Percentiles rank a stretch among this genome's conserved stretches.
Evolutionary conservation across 805 yeast genomes (phyloP).

Genomic region (Candida insectalens): DNA sequence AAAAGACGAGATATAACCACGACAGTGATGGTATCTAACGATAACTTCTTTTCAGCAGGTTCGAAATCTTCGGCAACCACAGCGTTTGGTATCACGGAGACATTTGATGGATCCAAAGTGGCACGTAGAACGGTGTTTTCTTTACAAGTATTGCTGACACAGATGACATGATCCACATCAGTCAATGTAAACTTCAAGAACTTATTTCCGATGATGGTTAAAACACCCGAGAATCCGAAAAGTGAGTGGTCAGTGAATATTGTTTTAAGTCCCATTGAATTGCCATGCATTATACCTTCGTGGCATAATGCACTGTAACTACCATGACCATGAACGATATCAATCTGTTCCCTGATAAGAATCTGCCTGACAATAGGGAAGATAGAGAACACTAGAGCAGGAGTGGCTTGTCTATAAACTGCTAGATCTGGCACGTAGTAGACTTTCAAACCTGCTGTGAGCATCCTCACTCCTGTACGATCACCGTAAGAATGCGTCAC

Average conservation of each 20-base stretch:
- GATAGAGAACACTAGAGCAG: constrained; percentile 82
- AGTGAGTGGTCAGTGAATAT: constrained; percentile 94
- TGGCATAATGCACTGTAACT: constrained; percentile 79
- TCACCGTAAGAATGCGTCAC: constrained; percentile 85
- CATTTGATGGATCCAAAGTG: constrained; percentile 62
- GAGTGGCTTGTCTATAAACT: constrained; percentile 73
- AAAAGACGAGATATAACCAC: constrained; percentile 87
- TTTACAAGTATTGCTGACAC: constrained; percentile 93
- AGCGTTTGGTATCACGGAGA: constrained; percentile 94
- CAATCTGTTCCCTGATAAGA: constrained; percentile 73
- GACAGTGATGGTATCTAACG: constrained; percentile 50
- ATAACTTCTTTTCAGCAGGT: constrained; percentile 30
- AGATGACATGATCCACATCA: constrained; percentile 87
- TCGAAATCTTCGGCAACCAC: constrained; percentile 74
- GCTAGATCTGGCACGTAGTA: constrained; percentile 81
- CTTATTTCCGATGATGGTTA: constrained; percentile 80
- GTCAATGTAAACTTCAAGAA: constrained; percentile 71
- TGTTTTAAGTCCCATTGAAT: constrained; percentile 86
- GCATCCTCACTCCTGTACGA: constrained; percentile 69
- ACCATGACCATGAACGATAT: constrained; percentile 94
- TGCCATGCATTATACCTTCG: constrained; percentile 85
- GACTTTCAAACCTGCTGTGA: constrained; percentile 87
- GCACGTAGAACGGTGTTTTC: constrained; percentile 92
- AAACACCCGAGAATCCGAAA: constrained; percentile 85
- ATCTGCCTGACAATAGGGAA: constrained; percentile 83